Base-by-base conservation (phyloP, 176 grass and related monocot genomes). In the maize (Zea mays) region DNA sequence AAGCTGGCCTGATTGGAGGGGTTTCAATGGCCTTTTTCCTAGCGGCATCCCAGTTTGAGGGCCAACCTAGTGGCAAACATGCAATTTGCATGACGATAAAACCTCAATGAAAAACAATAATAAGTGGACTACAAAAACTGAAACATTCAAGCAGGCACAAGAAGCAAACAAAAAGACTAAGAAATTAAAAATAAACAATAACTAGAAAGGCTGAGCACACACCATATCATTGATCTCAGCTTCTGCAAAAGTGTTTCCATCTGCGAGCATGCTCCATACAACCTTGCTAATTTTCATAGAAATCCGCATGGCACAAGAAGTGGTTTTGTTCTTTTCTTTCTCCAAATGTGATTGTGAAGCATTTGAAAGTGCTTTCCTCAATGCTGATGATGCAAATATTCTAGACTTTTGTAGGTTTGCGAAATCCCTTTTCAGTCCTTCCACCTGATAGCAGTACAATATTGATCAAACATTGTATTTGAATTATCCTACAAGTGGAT, bases 271-370 rank as follows among this genome's bases (percentile, higher is more conserved):
- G 82, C 90, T 99, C 96, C 96, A 99, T 37, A 99, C 90, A 54
- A 99, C 92, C 82, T 99, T 99, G 39, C 84, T 85, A 75, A 99
- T 99, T 79, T 86, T 77, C 96, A 99, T 95, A 63, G 96, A 99
- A 82, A 99, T 95, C 57, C 96, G 81, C 90, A 90, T 99, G 72
- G 96, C 96, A 66, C 76, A 99, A 47, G 96, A 95, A 75, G 90
- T 90, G 58, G 91, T 99, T 88, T 95, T 99, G 78, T 99, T 99
- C 90, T 99, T 99, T 84, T 93, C 96, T 87, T 99, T 99, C 85
- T 95, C 96, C 47, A 99, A 78, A 40, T 83, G 89, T 82, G 85
- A 59, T 16, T 99, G 92, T 64, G 96, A 90, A 87, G 96, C 96
- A 51, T 95, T 95, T 83, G 94, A 90, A 73, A 99, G 85, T 73